Conservation (phyloP, 2,329 filamentous ascomycete genomes). For the Seiridium cupressi region DNA sequence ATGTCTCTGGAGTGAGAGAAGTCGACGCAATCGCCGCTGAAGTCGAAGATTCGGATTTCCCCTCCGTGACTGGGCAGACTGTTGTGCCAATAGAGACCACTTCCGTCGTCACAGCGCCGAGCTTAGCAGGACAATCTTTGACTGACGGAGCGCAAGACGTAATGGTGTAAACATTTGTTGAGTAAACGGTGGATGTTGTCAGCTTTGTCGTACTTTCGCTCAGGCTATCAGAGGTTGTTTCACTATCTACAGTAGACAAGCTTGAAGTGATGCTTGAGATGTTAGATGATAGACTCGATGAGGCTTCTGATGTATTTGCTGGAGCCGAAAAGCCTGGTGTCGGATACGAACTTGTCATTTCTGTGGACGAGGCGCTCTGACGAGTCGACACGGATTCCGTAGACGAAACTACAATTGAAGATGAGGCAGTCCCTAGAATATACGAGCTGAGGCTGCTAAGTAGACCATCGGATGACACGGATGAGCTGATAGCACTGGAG, state of each 20-base stretch:
- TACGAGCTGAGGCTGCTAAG: constrained; percentile 27
- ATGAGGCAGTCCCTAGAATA: constrained; percentile 20
- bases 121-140: constrained; percentile 20
- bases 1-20: not conserved
- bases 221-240: constrained; percentile 4
- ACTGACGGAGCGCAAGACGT: constrained; percentile 23
- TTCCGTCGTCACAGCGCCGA: constrained; percentile 22
- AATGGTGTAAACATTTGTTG: constrained; percentile 25
- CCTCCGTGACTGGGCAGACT: constrained; percentile 17
- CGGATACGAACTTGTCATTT: not conserved
- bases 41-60: not conserved
- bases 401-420: not conserved
- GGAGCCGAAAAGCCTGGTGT: no score
- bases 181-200: constrained; percentile 22
- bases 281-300: not conserved
- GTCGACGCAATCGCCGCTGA: not conserved
- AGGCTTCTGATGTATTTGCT: not conserved
- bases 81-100: constrained; percentile 22
- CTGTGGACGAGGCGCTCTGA: not conserved
- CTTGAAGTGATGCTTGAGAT: not conserved
- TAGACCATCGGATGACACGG: constrained; percentile 16
- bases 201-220: constrained; percentile 3
- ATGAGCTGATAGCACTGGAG: not conserved
- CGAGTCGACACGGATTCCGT: not conserved
- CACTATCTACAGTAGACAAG: not conserved